These are phyloP conservation scores for Coniochaeta prunicola DNA, from an alignment of 2,329 filamentous ascomycete species.

Conservation along the genomic window DNA sequence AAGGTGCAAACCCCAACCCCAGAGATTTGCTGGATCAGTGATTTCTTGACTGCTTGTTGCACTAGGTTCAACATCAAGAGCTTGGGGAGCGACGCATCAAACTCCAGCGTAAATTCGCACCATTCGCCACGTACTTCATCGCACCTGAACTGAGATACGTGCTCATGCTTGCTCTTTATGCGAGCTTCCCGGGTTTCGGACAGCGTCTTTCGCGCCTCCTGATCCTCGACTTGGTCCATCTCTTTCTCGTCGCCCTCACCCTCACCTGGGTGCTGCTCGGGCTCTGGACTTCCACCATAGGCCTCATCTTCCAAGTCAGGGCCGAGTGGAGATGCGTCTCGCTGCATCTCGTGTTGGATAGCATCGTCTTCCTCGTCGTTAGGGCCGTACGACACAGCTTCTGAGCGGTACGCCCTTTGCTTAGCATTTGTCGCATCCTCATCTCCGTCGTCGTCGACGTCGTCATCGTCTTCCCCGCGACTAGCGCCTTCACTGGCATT, in stretches of 20 bases:
- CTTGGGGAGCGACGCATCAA: conserved; percentile 74
- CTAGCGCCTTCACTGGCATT: conserved; percentile 20
- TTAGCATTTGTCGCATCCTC: conserved; percentile 71
- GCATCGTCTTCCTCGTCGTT: conserved; percentile 88
- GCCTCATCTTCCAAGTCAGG: conserved; percentile 51
- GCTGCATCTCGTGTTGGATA: conserved; percentile 57
- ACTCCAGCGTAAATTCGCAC: conserved; percentile 79
- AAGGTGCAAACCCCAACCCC: conserved; percentile 67
- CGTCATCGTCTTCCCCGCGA: conserved; percentile 50
- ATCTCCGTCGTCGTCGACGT: conserved; percentile 71
- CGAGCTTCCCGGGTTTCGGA: conserved; percentile 51
- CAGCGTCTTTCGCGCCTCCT: conserved; percentile 23
- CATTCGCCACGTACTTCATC: conserved; percentile 66
- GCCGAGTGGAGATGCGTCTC: conserved; percentile 44
- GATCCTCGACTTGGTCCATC: conserved; percentile 29
- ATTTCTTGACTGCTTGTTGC: conserved; percentile 68
- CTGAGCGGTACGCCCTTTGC: conserved; percentile 65
- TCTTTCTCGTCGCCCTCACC: conserved; percentile 18
- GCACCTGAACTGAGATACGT: conserved; percentile 72
- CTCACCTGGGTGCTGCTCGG: conserved; percentile 24
- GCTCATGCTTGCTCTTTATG: conserved; percentile 54
- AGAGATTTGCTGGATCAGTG: conserved; percentile 80
- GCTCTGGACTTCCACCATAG: conserved; percentile 40
- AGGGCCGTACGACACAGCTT: conserved; percentile 82
- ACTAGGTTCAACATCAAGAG: conserved; percentile 88